Conservation (phyloP, 257 asterid genomes). For the Nicotiana sylvestris region DNA sequence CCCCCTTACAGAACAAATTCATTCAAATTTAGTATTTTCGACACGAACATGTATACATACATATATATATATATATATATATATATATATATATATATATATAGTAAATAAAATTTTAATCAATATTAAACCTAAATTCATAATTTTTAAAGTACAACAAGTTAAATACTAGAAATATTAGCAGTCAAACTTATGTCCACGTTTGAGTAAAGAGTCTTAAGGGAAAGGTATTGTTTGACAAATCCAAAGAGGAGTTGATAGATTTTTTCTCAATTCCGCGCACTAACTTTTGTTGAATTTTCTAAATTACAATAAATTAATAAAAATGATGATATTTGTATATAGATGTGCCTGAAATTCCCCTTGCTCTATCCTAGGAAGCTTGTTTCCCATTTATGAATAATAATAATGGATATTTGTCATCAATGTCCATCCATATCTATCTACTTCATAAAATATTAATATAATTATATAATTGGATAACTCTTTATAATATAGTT, state of each 20-base stretch:
- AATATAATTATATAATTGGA: neutral
- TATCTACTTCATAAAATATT: neutral
- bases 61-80: no score
- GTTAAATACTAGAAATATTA: no score
- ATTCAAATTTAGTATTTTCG: no score
- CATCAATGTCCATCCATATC: neutral
- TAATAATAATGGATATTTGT: conserved; percentile 5
- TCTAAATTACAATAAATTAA: neutral
- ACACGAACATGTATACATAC: no score
- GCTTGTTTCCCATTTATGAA: conserved; percentile 35
- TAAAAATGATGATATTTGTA: neutral
- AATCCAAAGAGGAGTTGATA: neutral
- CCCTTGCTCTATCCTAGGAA: conserved; percentile 35
- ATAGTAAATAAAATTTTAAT: no score
- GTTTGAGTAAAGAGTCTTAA: conserved; percentile 15
- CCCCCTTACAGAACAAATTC: no score
- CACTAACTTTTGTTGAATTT: conserved; percentile 19
- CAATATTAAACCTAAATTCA: no score
- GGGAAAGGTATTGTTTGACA: conserved; percentile 11
- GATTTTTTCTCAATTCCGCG: conserved; percentile 15
- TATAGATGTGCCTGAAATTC: neutral
- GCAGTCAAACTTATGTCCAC: neutral
- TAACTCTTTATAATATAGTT: neutral
- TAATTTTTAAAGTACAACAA: no score
- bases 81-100: no score